Base-by-base conservation (phyloP, 139 green algal genomes). In the Axilococcus clingmanii region DNA sequence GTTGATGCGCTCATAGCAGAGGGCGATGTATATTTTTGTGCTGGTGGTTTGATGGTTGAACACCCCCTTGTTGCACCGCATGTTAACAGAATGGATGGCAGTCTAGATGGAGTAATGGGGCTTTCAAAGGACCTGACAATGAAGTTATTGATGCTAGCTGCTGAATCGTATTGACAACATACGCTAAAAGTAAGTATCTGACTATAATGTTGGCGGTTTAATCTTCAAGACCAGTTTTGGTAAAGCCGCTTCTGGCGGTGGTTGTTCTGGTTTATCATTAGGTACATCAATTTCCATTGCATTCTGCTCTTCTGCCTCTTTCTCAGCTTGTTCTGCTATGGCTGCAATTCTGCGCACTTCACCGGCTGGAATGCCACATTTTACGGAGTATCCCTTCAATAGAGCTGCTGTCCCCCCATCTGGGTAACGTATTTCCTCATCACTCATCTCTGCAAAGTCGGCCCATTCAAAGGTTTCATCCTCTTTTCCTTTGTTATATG, bases 11-110 rank as follows among this genome's bases (percentile, higher is more conserved):
- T 88, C 32, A 66, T 88, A 3, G 52, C 54, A 11, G 82, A 91
- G 38, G 79, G 76, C 8, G 59, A 66, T 16, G 76, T 85, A 22
- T 79, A 81, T 32, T 73, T 58, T 57, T 82, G 68, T 37, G 82
- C 82, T 5, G 79, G 82, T 7, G 81, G 79, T 0, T 67, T 91
- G 3, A 88, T 91, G 81, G 61, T 91, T 12, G 82, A 91, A 58
- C 80, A 91, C 43, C 51, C 55, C 3, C 61, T 81, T 30, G 73
- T 91, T 32, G 25, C 31, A 29, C 76, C 76, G 5, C 64, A 80
- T 52, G 67, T 85, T 1, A 57, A 27, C 4, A 46, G 34, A 11
- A 63, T 89, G 40, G 68, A 80, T 3, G 82, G 82, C 19, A 76
- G 43, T 22, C 48, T 79, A 37, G 84, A 88, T 54, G 61, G 48